Evolutionary conservation across 306 rosid species (phyloP).

Genomic region (Cyclanthera cordifolia): DNA sequence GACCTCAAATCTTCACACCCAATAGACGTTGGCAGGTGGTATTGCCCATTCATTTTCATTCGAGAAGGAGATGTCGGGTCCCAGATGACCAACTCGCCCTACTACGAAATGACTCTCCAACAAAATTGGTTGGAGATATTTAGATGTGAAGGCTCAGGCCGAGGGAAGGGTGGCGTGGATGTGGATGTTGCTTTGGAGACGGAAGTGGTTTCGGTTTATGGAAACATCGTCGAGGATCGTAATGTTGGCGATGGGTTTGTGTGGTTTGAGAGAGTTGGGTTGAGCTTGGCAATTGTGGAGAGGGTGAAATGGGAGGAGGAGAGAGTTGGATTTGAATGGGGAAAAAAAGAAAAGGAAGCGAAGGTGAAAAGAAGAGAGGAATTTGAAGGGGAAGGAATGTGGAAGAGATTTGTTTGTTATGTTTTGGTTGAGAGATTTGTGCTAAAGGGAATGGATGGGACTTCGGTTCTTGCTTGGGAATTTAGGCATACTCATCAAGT

Average conservation of each 20-base stretch:
- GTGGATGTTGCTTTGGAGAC: slow-evolving; percentile 39
- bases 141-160: slow-evolving; percentile 14
- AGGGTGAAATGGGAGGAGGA: slow-evolving; percentile 47
- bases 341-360: slow-evolving; percentile 22
- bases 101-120: slow-evolving; percentile 52
- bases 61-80: slow-evolving; percentile 43
- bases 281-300: slow-evolving; percentile 40
- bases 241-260: slow-evolving; percentile 20
- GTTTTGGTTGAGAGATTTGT: slow-evolving; percentile 43
- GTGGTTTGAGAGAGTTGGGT: slow-evolving; percentile 41
- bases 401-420: slow-evolving; percentile 38
- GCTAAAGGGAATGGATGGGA: slow-evolving; percentile 39
- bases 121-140: slow-evolving; percentile 48
- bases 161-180: slow-evolving; percentile 14
- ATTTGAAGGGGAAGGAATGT: slow-evolving; percentile 23
- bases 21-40: slow-evolving; percentile 54
- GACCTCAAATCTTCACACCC: slow-evolving; percentile 16
- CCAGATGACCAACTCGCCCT: slow-evolving; percentile 35
- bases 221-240: slow-evolving; percentile 19
- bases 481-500: slow-evolving; percentile 40
- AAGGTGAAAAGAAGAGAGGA: slow-evolving; percentile 31
- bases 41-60: slow-evolving; percentile 53
- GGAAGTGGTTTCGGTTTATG: slow-evolving; percentile 28
- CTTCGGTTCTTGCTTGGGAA: slow-evolving; percentile 28
- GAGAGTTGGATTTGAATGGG: slow-evolving; percentile 29